Evolutionary conservation across 352 stramenopile species (phyloP).

Genomic region (Globisporangium alternatum): DNA sequence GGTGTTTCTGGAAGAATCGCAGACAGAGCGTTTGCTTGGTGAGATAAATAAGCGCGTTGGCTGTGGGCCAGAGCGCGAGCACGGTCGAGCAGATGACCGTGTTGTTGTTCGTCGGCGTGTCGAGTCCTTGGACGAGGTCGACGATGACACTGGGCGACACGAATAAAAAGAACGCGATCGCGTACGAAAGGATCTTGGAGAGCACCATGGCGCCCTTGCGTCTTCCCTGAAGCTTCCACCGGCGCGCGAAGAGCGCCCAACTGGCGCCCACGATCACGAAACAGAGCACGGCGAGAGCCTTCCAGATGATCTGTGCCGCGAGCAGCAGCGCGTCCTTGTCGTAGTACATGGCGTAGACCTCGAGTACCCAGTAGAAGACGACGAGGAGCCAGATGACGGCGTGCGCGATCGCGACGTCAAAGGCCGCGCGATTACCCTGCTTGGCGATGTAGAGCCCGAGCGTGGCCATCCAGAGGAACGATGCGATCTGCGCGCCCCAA

Average conservation of each 20-base stretch:
- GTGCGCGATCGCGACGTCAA: constrained; percentile 75
- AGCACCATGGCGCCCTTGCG: constrained; percentile 62
- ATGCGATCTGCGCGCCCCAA: constrained; percentile 73
- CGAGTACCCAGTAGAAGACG: constrained; percentile 73
- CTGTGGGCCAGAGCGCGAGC: constrained; percentile 75
- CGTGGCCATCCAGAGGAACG: constrained; percentile 76
- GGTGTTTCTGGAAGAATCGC: constrained; percentile 43
- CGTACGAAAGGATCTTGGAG: constrained; percentile 77
- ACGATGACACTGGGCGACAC: constrained; percentile 69
- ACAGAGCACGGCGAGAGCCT: constrained; percentile 49
- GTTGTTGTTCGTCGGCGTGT: constrained; percentile 34
- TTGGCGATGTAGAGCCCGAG: constrained; percentile 79
- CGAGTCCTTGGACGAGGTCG: constrained; percentile 49
- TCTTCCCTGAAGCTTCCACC: constrained; percentile 41
- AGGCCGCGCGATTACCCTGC: constrained; percentile 40
- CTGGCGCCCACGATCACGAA: constrained; percentile 58
- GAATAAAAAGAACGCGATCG: constrained; percentile 70
- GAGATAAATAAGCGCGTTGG: constrained; percentile 75
- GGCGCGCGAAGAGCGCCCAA: constrained; percentile 55
- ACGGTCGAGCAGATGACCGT: constrained; percentile 39
- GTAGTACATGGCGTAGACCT: constrained; percentile 71
- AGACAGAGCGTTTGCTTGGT: constrained; percentile 62
- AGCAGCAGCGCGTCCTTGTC: constrained; percentile 34
- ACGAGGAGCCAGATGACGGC: constrained; percentile 76
- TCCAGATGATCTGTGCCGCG: constrained; percentile 73